Evolutionary conservation across 371 early-diverging fungal genomes (phyloP).

Genomic region (Neoconidiobolus thromboides): DNA sequence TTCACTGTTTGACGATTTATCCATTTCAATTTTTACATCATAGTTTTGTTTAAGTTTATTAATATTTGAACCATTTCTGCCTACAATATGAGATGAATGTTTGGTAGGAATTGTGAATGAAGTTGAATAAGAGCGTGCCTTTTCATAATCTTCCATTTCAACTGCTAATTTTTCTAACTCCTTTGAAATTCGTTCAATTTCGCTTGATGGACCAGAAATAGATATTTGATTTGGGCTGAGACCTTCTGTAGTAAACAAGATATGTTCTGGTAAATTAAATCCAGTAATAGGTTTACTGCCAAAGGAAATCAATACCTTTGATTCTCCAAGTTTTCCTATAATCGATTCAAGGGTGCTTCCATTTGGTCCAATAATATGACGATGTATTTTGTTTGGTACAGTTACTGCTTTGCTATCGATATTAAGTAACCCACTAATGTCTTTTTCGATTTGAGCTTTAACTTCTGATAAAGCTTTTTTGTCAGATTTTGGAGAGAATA

Average conservation of each 20-base stretch:
- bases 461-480: background rate
- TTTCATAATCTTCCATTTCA: slow-evolving; percentile 46
- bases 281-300: slow-evolving; percentile 27
- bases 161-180: slow-evolving; percentile 41
- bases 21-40: slow-evolving; percentile 62
- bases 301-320: slow-evolving; percentile 36
- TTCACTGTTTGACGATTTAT: slow-evolving; percentile 20
- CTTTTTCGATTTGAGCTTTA: background rate
- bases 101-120: slow-evolving; percentile 45
- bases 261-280: background rate
- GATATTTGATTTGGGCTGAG: slow-evolving; percentile 25
- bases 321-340: slow-evolving; percentile 14
- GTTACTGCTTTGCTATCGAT: slow-evolving; percentile 23
- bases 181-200: slow-evolving; percentile 43
- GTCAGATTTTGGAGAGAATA: slow-evolving; percentile 18
- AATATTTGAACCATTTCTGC: slow-evolving; percentile 67
- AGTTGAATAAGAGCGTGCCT: slow-evolving; percentile 40
- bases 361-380: slow-evolving; percentile 68
- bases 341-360: slow-evolving; percentile 62
- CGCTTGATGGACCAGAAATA: slow-evolving; percentile 58
- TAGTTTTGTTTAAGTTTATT: slow-evolving; percentile 54
- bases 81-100: slow-evolving; percentile 66
- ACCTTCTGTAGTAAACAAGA: background rate
- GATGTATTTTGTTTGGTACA: slow-evolving; percentile 78
- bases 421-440: background rate